Evolutionary conservation across 2,329 filamentous ascomycete genomes (phyloP).

Genomic region (Alternaria sp.): DNA sequence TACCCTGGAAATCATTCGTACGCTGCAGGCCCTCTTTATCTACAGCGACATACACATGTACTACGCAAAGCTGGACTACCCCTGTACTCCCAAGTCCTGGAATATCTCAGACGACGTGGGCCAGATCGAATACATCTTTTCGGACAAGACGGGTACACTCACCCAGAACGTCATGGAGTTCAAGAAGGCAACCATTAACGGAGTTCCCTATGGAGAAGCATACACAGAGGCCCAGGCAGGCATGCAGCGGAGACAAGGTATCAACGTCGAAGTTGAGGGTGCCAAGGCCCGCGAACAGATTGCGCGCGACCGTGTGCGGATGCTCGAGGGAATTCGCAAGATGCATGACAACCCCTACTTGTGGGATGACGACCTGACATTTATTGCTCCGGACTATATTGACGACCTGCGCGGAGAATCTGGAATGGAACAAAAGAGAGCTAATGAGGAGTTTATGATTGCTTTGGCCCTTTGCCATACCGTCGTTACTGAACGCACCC

Average conservation of each 20-base stretch:
- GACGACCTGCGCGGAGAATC: slow-evolving; percentile 81
- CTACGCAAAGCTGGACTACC: slow-evolving; percentile 91
- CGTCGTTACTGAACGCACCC: slow-evolving; percentile 88
- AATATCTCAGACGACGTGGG: slow-evolving; percentile 98
- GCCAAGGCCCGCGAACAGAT: slow-evolving; percentile 80
- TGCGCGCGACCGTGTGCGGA: slow-evolving; percentile 75
- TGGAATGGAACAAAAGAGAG: slow-evolving; percentile 77
- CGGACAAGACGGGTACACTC: slow-evolving; percentile 89
- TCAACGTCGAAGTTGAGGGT: slow-evolving; percentile 84
- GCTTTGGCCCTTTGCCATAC: slow-evolving; percentile 95
- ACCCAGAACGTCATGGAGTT: slow-evolving; percentile 99
- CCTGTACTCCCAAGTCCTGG: slow-evolving; percentile 97
- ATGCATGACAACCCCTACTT: slow-evolving; percentile 92
- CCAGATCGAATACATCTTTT: slow-evolving; percentile 99
- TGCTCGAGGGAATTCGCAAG: slow-evolving; percentile 76
- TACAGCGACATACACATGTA: slow-evolving; percentile 98
- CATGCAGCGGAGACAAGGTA: slow-evolving; percentile 90
- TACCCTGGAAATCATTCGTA: slow-evolving; percentile 93
- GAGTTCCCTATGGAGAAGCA: slow-evolving; percentile 94
- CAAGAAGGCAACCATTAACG: slow-evolving; percentile 97
- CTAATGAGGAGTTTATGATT: slow-evolving; percentile 92
- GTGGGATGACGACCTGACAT: slow-evolving; percentile 88
- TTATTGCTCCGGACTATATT: slow-evolving; percentile 90
- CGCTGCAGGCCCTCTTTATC: slow-evolving; percentile 94
- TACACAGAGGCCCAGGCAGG: slow-evolving; percentile 97